Conservation (phyloP, 371 early-diverging fungal genomes). For the Mucor lusitanicus region DNA sequence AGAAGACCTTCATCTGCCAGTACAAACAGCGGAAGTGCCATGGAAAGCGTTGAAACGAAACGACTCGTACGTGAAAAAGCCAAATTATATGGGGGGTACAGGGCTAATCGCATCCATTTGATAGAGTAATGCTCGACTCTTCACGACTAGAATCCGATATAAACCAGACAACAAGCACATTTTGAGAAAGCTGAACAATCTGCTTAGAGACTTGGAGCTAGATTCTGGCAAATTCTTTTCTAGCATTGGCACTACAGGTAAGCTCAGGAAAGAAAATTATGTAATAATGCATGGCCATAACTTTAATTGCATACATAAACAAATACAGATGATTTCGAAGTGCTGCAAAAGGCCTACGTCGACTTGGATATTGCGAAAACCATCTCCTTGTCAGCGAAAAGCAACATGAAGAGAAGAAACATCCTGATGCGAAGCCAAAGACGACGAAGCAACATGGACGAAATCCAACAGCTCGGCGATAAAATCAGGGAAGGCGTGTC, state of each 20-base stretch:
- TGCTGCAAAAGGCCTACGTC: conserved; percentile 48
- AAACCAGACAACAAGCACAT: conserved; percentile 52
- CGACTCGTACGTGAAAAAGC: conserved; percentile 14
- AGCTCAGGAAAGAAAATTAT: background rate
- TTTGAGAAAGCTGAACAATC: conserved; percentile 44
- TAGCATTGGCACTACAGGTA: conserved; percentile 45
- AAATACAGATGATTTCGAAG: conserved; percentile 42
- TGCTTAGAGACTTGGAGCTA: conserved; percentile 40
- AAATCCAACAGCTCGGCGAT: conserved; percentile 30
- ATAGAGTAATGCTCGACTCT: conserved; percentile 24
- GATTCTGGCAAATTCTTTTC: conserved; percentile 51
- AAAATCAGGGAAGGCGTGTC: conserved; percentile 35
- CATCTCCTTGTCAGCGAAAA: conserved; percentile 47
- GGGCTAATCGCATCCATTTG: background rate
- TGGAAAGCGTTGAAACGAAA: conserved; percentile 18
- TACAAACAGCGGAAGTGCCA: conserved; percentile 29
- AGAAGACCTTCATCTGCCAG: conserved; percentile 29
- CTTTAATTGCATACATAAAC: background rate
- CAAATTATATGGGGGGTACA: background rate
- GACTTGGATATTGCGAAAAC: conserved; percentile 54
- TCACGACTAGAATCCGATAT: conserved; percentile 40
- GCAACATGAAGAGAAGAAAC: conserved; percentile 42
- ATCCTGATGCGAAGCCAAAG: conserved; percentile 29
- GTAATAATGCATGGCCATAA: background rate
- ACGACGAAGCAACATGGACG: conserved; percentile 29